Evolutionary conservation across 495 filamentous ascomycete species (phyloP).

Genomic region (Talaromyces adpressus): DNA sequence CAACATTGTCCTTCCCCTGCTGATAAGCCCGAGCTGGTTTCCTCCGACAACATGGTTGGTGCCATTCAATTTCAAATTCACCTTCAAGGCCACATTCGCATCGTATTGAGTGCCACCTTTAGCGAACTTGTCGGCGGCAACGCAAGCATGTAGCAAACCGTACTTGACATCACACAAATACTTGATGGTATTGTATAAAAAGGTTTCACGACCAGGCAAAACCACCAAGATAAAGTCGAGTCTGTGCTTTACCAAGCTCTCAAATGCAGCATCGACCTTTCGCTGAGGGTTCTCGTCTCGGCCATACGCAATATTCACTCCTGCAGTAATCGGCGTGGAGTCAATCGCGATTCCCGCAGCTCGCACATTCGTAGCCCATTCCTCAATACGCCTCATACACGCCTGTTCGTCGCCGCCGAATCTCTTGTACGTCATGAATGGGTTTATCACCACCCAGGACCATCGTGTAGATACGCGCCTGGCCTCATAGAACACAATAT

Average conservation of each 20-base stretch:
- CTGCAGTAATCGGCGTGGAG: background rate
- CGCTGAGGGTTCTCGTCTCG: background rate
- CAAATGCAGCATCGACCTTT: background rate
- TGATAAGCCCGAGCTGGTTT: constrained; percentile 41
- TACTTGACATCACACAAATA: constrained; percentile 47
- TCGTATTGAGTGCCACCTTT: constrained; percentile 40
- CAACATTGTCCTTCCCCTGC: constrained; percentile 61
- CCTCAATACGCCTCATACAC: background rate
- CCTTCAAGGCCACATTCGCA: constrained; percentile 68
- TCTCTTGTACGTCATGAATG: background rate
- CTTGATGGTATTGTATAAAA: constrained; percentile 60
- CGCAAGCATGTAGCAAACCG: constrained; percentile 57
- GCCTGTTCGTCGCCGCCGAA: background rate
- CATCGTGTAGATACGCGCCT: constrained; percentile 27
- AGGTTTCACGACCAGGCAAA: constrained; percentile 36
- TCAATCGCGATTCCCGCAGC: background rate
- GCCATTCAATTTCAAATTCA: constrained; percentile 77
- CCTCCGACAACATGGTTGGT: constrained; percentile 55
- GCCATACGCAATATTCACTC: background rate
- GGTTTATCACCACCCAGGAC: constrained; percentile 14
- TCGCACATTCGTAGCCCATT: background rate
- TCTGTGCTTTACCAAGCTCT: background rate
- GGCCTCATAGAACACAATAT: constrained; percentile 32
- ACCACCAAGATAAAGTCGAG: constrained; percentile 50
- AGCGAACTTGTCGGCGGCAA: constrained; percentile 25